Conservation (phyloP, 495 filamentous ascomycete genomes). For the Schizothecium vesticola region DNA sequence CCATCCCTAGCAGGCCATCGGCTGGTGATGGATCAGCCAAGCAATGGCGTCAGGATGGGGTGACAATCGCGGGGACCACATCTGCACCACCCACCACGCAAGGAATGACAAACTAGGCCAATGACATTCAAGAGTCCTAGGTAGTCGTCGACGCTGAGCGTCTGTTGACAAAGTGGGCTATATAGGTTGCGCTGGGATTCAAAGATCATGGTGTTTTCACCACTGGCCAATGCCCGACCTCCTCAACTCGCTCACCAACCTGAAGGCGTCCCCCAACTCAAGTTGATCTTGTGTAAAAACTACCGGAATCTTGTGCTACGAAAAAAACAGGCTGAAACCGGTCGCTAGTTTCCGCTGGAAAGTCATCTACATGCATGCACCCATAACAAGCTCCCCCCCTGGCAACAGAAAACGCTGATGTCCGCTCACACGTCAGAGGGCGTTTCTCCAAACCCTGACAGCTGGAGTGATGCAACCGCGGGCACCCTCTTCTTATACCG, state of each 20-base stretch:
- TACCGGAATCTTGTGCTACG: neutral
- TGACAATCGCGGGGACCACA: neutral
- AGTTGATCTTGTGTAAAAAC: neutral
- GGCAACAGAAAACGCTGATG: neutral
- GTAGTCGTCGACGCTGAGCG: neutral
- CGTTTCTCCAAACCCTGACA: no score
- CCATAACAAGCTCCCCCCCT: neutral
- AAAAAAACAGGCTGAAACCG: neutral
- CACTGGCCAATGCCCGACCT: no score
- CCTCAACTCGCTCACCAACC: no score
- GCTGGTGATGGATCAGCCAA: neutral
- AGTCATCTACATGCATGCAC: neutral
- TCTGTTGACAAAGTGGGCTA: neutral
- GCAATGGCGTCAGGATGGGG: constrained; percentile 1
- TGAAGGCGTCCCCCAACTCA: neutral
- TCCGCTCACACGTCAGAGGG: no score
- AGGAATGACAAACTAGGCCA: neutral
- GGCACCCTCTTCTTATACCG: no score
- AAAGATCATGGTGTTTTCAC: neutral
- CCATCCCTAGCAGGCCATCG: neutral
- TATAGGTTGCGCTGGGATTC: neutral
- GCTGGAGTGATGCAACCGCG: no score
- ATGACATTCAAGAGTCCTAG: neutral
- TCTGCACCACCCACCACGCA: neutral
- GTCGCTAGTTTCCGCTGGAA: neutral